Conservation (phyloP, 306 rosid species). For the Trifolium repens region DNA sequence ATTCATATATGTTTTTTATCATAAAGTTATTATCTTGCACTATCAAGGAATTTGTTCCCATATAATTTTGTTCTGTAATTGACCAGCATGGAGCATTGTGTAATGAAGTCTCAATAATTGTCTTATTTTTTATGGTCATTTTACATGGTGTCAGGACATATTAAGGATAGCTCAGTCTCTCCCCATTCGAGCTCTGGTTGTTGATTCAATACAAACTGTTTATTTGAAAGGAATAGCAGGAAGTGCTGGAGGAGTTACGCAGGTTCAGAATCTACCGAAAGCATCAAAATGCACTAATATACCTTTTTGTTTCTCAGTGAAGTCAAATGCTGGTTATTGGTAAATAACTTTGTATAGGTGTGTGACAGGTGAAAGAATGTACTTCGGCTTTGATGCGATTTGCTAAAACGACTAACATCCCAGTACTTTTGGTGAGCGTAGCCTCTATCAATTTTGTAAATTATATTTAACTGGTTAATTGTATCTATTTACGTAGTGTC, state of each 20-base stretch:
- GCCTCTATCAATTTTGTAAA: constrained; percentile 2
- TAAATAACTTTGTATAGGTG: constrained; percentile 38
- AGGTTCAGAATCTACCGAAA: constrained; percentile 55
- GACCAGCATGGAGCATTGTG: constrained; percentile 21
- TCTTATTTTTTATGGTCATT: constrained; percentile 36
- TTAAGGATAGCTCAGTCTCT: constrained; percentile 63
- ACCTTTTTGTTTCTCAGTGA: constrained; percentile 27
- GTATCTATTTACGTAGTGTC: not conserved
- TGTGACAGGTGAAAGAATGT: constrained; percentile 88
- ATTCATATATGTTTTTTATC: constrained; percentile 14
- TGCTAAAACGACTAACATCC: constrained; percentile 79
- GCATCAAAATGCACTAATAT: constrained; percentile 14
- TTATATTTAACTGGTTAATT: constrained; percentile 8
- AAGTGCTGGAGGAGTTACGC: constrained; percentile 77
- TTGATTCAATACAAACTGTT: constrained; percentile 95
- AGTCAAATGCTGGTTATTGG: constrained; percentile 30
- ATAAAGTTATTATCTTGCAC: constrained; percentile 26
- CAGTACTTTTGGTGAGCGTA: constrained; percentile 77
- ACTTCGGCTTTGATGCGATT: constrained; percentile 81
- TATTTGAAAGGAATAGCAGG: constrained; percentile 69
- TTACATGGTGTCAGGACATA: constrained; percentile 68
- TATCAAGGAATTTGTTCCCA: constrained; percentile 7
- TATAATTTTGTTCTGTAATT: constrained; percentile 22
- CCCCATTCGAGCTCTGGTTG: constrained; percentile 70
- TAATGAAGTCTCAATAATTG: constrained; percentile 32